Evolutionary conservation across 1,284 basidiomycete species (phyloP).

Genomic region (Prillingera fragicola): DNA sequence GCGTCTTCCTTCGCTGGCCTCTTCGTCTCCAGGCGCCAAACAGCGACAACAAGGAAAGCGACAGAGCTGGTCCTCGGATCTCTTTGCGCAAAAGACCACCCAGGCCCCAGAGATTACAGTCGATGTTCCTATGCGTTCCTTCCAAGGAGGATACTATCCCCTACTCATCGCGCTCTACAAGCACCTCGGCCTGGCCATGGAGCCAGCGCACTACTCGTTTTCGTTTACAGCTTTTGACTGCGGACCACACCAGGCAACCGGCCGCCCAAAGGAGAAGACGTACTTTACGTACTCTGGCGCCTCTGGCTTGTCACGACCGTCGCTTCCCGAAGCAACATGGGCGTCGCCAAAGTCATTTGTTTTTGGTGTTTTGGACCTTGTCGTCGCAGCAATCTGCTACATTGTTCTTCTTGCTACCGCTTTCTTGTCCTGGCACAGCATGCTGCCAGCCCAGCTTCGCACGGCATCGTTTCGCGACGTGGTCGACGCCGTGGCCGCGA

Average conservation of each 20-base stretch:
- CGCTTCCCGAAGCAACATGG: conserved; percentile 30
- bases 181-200: conserved; percentile 51
- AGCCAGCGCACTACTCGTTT: conserved; percentile 58
- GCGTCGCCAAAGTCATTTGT: conserved; percentile 35
- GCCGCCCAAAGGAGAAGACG: conserved; percentile 43
- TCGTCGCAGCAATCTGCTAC: conserved; percentile 54
- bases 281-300: conserved; percentile 62
- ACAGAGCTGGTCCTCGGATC: neutral
- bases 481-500: conserved; percentile 15
- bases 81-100: neutral
- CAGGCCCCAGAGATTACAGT: conserved; percentile 35
- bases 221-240: conserved; percentile 51
- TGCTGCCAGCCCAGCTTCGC: conserved; percentile 19
- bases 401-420: conserved; percentile 55
- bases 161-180: conserved; percentile 60
- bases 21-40: too few species aligned
- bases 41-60: too few species aligned
- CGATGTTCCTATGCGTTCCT: conserved; percentile 72
- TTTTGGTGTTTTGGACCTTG: conserved; percentile 43
- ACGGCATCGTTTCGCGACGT: conserved; percentile 32
- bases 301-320: conserved; percentile 55
- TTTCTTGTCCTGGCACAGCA: conserved; percentile 50
- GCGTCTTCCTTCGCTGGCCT: neutral
- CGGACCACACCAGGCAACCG: neutral
- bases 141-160: conserved; percentile 71